Base-by-base conservation (phyloP, 495 filamentous ascomycete species). In the Aspergillus steynii region DNA sequence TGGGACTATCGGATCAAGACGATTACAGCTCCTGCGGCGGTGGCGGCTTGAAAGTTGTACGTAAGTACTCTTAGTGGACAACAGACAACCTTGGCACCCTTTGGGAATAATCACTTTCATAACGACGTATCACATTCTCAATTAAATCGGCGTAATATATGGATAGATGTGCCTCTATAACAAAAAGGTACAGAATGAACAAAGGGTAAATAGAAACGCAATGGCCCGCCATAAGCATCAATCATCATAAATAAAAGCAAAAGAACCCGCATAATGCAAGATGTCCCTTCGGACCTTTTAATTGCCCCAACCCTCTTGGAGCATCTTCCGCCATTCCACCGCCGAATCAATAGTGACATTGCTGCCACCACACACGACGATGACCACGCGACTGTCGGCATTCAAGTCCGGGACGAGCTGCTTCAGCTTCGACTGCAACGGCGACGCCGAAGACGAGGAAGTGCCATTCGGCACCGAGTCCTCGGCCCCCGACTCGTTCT, bases 321-420 rank as follows among this genome's bases (percentile, higher is more conserved):
- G 52, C 69, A 76, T 65, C 76, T 82, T 73, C 67, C 80, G 79
- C 74, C 89, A 98, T 54, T 73, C 74, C 50, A 74, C 76, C 65
- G 96, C 71, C 68, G 86, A 84, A 25, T 89, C 85, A 29, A 89
- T 73, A 4, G 85, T 88, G 50, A 93, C 83, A 72, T 90, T 90
- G 50, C 82, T 87, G 8, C 94, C 94, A 0, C 94, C 94, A 70
- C 94, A 98, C 27, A 97, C 85, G 28, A 96, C 79, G 56, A 98
- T 79, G 5, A 97, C 92, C 29, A 98, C 83, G 61, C 90, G 90
- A 64, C 83, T 88, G 51, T 82, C 74, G 34, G 73, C 69, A 67
- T 71, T 79, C 62, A 91, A 58, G 12, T 75, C 79, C 32, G 84
- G 77, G 0, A 90, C 84, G 27, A 96, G 61, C 29, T 82, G 75